phyloP scores from a whole-genome alignment of 108 stramenopile species.

The Conticribra guillardii region DNA sequence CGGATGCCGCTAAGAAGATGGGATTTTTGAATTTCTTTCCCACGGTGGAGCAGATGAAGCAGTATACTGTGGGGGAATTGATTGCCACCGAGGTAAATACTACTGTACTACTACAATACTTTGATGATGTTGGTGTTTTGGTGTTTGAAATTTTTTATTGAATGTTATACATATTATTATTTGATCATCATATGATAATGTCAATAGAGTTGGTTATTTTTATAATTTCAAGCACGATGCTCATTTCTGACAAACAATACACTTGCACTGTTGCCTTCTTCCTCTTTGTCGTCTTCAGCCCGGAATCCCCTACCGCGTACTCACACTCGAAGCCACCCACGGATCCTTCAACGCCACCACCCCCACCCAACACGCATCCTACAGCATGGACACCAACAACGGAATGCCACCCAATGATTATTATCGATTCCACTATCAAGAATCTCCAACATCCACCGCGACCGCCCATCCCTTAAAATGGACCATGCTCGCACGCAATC shows the following conservation, averaged over 20 bases:
- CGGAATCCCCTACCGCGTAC: slow-evolving; percentile 29
- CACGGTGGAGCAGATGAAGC: slow-evolving; percentile 33
- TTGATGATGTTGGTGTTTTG: not conserved
- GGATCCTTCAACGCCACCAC: slow-evolving; percentile 14
- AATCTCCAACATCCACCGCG: not conserved
- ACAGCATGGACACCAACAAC: not conserved
- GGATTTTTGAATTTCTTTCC: slow-evolving; percentile 38
- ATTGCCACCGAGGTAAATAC: slow-evolving; percentile 19
- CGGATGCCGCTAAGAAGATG: not conserved
- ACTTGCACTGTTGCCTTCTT: too few relatives aligned
- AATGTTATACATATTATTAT: not conserved
- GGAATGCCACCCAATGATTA: slow-evolving; percentile 37
- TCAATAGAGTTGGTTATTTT: too few relatives aligned
- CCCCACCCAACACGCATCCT: not conserved
- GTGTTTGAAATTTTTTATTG: too few relatives aligned
- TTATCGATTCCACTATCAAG: slow-evolving; percentile 22
- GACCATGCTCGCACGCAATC: slow-evolving; percentile 36
- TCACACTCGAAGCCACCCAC: slow-evolving; percentile 18
- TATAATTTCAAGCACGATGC: too few relatives aligned
- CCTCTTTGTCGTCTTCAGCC: slow-evolving; percentile 6
- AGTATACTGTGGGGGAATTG: slow-evolving; percentile 22
- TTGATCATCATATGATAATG: not conserved
- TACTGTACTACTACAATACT: not conserved
- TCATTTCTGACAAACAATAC: too few relatives aligned
- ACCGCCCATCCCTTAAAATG: slow-evolving; percentile 21